Base-by-base conservation (phyloP, 2,329 filamentous ascomycete species). In the Fusarium burgessii region DNA sequence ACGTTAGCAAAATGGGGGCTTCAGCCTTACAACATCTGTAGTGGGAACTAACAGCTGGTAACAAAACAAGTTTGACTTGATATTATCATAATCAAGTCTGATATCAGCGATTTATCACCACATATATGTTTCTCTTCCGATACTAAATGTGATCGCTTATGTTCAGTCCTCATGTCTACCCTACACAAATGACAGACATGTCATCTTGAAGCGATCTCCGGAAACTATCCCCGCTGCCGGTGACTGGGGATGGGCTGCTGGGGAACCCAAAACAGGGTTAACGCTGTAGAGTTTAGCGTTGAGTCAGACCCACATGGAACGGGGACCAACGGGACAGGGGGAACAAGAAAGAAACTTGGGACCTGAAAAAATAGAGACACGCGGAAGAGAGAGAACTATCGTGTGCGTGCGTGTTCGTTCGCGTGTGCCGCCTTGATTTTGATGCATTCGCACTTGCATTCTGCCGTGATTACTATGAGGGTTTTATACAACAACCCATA, bases 281-380 rank as follows among this genome's bases (percentile, higher is more conserved):
- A 71, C 62, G 47, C 29, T 57, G 23, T 35, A 59, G 14, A 49
- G 55, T 27, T 47, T 72, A 71, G 66, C 45, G 46, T 51, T 18
- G 45, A 45, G 27, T 6, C 8, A 41, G 70, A 29, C 62, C 70
- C 70, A 73, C 62, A 73, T 71, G 36, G 38, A 10, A 69, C 62
- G 70, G 66, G 68, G 66, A 33, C 70, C 50, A 72, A 73, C 70
- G 62, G 62, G 70, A 67, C 70, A 73, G 70, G 70, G 70, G 70
- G 66, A n/a, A 25, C 18, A 36, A 29, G 29, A 29, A 29, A 8
- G 10, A 38, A 42, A 42, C 23, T 38, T 51, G 68, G 64, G 62
- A 71, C 64, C 49, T 72, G 64, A 58, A 65, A 54, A 70, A 50
- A 47, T n/a, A 55, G 27, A 43, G 38, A 23, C 20, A 45, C 50